Base-by-base conservation (phyloP, 1,139 yeast species). In the Blastobotrys serpentis region DNA sequence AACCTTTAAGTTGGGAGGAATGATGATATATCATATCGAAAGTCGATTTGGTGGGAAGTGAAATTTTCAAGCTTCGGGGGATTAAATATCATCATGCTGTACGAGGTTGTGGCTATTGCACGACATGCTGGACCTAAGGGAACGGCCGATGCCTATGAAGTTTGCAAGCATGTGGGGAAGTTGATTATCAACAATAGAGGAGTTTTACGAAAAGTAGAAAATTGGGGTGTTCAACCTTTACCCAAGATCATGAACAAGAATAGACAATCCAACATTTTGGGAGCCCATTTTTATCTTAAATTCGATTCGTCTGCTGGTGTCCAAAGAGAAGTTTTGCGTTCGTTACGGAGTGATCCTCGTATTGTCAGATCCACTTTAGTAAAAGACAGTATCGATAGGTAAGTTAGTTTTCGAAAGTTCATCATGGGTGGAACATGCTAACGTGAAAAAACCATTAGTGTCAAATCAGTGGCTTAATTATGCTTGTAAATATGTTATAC, bases 261-360 rank as follows among this genome's bases (percentile, higher is more conserved):
- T 63, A 95, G 90, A 65, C 96, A 89, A 65, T 77, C 82, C 56
- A 95, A 90, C 66, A 86, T 87, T 65, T 90, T 87, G 65, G 98
- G 97, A 1, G 84, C 84, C 53, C 92, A 88, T 61, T 90, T 90
- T 61, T 69, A 86, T 55, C 80, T 92, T 81, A 76, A 86, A 19
- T 92, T 92, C 65, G 98, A 92, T 64, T 77, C 89, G 1, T 84
- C 94, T 47, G 77, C 90, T 11, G 82, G 84, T 45, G 97, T 87
- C 7, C 98, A 90, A 67, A 78, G 84, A 45, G 96, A 89, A 69
- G 81, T 92, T 50, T 70, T 83, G 56, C 78, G 95, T 69, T 82
- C 95, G 2, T 71, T 90, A 58, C 80, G 85, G 62, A 79, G 80
- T 56, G 98, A 90, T 68, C 97, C 98, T 23, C 84, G 98, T 71